phyloP scores from a whole-genome alignment of 768 basidiomycete species.

The Suillus paluster region DNA sequence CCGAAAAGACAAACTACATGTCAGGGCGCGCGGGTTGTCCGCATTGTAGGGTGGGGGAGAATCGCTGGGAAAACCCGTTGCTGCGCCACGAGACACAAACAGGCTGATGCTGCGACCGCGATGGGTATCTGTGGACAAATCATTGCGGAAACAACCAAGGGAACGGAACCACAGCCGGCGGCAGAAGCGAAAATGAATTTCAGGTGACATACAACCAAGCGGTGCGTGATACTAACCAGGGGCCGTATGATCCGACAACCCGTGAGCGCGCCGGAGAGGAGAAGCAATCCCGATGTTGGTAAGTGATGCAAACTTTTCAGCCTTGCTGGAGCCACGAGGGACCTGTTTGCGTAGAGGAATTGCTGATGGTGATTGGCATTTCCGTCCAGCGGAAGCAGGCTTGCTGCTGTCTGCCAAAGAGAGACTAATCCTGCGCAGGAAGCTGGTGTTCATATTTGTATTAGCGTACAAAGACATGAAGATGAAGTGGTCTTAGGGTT shows the following conservation, averaged over 20 bases:
- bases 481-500: background rate
- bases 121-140: constrained; percentile 25
- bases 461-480: constrained; percentile 34
- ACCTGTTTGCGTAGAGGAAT: constrained; percentile 27
- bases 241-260: constrained; percentile 29
- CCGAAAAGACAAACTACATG: constrained; percentile 28
- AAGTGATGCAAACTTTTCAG: constrained; percentile 34
- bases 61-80: constrained; percentile 16
- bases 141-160: constrained; percentile 6
- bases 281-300: constrained; percentile 37
- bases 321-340: constrained; percentile 37
- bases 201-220: constrained; percentile 14
- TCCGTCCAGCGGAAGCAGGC: constrained; percentile 18
- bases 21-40: constrained; percentile 34
- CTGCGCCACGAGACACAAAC: constrained; percentile 34
- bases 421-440: constrained; percentile 21
- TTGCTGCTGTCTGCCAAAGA: constrained; percentile 20
- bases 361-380: constrained; percentile 20
- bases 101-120: constrained; percentile 40
- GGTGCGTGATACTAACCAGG: constrained; percentile 33
- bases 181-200: constrained; percentile 24
- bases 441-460: constrained; percentile 29
- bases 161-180: constrained; percentile 21
- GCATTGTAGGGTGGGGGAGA: constrained; percentile 34
- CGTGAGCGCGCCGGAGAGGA: constrained; percentile 25